Conservation (phyloP, 768 basidiomycete genomes). For the Suillus alpinus region DNA sequence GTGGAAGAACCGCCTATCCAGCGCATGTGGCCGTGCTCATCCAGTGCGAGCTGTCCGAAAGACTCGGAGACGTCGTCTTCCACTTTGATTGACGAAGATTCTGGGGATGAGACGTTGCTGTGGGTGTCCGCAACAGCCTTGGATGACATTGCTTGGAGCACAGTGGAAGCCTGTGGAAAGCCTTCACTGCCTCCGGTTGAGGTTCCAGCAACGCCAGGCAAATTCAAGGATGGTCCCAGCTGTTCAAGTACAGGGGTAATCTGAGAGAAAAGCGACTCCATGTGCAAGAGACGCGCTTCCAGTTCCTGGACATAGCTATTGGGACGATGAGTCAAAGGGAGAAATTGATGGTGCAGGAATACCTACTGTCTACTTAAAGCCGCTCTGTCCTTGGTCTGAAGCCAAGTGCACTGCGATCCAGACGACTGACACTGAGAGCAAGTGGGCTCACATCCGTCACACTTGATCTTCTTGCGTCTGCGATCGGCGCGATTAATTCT, state of each 20-base stretch:
- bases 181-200: conserved; percentile 12
- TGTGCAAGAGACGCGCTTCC: conserved; percentile 81
- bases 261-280: conserved; percentile 84
- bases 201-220: conserved; percentile 36
- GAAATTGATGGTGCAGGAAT: neutral
- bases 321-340: conserved; percentile 17
- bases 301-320: conserved; percentile 87
- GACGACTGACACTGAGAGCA: conserved; percentile 79
- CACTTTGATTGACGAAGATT: conserved; percentile 33
- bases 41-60: conserved; percentile 83
- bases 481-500: conserved; percentile 16
- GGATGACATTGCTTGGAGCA: conserved; percentile 36
- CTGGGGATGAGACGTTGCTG: conserved; percentile 31
- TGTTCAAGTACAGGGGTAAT: conserved; percentile 78
- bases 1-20: conserved; percentile 93
- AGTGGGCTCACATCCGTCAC: conserved; percentile 83
- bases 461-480: conserved; percentile 92
- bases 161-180: conserved; percentile 25
- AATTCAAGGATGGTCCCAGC: conserved; percentile 52
- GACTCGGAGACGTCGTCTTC: conserved; percentile 79
- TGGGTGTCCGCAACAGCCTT: conserved; percentile 34
- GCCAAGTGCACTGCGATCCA: conserved; percentile 80
- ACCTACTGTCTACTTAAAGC: conserved; percentile 87
- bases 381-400: conserved; percentile 89
- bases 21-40: conserved; percentile 86